Evolutionary conservation across 768 basidiomycete species (phyloP), one percentile per base, ranked within the genome.

Genomic region (Boletus barrowsii): DNA sequence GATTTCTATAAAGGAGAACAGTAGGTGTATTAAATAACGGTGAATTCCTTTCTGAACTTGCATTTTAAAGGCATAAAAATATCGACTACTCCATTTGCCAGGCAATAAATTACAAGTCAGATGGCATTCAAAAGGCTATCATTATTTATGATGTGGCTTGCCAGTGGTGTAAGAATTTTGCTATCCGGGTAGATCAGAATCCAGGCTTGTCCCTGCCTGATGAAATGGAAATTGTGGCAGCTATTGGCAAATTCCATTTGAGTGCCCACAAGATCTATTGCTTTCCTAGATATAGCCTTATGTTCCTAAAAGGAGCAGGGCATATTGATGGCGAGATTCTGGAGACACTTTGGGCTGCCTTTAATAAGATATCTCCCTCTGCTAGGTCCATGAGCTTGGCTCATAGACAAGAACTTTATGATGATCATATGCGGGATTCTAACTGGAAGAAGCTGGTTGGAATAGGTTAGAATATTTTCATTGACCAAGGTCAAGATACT

Each of bases 261-360:
- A 65, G 65, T 55, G 68, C 65, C 0, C 73, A 73, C 36, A 52
- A 63, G 20, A 45, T 58, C 0, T 22, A 49, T 0, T 74, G 71
- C 41, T 56, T 66, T 10, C 41, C 62, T 3, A 42, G 65, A 0
- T 76, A 63, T 29, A 63, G 32, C 5, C 33, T 50, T 0, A 42
- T 54, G 53, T 75, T 10, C 42, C 39, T 3, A 3, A 20, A 22
- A 10, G 72, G 73, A 0, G 60, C 57, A 0, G 68, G 69, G 0
- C 57, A 69, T 7, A 43, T 71, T 1, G 69, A 72, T 43, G 69
- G 72, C 0, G 68, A 75, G 39, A 70, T 74, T 3, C 26, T 76
- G 9, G 73, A 75, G 37, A 70, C 68, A 0, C 42, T 75, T 0
- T 76, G 73, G 73, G 51, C 63, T 0, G 29, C 52, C 0, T 51